Conservation (phyloP, 169 alveolate species). For the Eimeria necatrix region DNA sequence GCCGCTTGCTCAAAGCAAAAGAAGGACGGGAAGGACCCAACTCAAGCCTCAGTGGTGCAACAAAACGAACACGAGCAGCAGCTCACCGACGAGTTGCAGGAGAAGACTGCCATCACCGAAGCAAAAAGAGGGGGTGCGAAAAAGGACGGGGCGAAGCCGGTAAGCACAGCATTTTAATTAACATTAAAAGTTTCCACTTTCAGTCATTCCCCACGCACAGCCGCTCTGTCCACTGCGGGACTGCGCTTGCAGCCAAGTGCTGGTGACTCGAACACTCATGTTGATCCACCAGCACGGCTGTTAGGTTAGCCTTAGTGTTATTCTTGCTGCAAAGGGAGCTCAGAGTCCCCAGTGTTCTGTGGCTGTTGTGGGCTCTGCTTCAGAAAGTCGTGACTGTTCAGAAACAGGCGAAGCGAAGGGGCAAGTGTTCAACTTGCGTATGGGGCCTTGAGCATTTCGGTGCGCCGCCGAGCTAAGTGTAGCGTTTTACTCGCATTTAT, state of each 20-base stretch:
- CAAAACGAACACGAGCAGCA: slow-evolving; percentile 53
- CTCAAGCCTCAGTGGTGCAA: slow-evolving; percentile 1
- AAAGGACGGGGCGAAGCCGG: slow-evolving; percentile 45
- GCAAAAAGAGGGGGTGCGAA: slow-evolving; percentile 56
- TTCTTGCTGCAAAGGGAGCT: no score
- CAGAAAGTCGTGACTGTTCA: slow-evolving; percentile 65
- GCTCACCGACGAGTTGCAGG: slow-evolving; percentile 32
- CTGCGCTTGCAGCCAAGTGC: no score
- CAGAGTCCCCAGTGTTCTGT: no score
- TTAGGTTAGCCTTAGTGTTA: no score
- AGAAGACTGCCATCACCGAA: slow-evolving; percentile 28
- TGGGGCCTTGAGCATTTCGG: slow-evolving; percentile 72
- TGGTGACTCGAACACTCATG: no score
- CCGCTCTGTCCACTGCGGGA: no score
- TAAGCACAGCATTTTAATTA: background rate
- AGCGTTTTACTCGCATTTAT: background rate
- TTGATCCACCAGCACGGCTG: no score
- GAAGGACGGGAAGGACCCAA: slow-evolving; percentile 19
- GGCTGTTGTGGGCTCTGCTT: background rate
- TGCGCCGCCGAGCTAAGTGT: background rate
- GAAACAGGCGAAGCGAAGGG: slow-evolving; percentile 68
- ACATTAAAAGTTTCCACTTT: background rate
- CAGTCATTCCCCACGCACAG: background rate
- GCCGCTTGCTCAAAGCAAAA: slow-evolving; percentile 47
- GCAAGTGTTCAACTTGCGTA: slow-evolving; percentile 12